Evolutionary conservation across 345 rosid genomes (phyloP).

Genomic region (Ceriops decandra): DNA sequence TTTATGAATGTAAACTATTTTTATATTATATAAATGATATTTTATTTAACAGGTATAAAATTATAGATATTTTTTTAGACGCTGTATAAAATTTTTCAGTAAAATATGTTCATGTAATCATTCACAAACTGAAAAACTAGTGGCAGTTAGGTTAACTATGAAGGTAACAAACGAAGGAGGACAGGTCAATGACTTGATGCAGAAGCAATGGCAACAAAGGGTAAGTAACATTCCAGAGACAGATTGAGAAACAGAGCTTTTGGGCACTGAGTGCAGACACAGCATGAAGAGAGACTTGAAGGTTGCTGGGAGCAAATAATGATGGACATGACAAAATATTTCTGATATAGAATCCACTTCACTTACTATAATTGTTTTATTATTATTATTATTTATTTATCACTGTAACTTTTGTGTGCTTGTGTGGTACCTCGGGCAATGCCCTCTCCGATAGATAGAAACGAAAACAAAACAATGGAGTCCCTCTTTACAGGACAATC

Average conservation of each 20-base stretch:
- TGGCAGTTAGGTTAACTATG: constrained; percentile 21
- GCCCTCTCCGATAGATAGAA: not conserved
- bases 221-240: not conserved
- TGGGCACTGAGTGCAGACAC: not conserved
- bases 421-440: constrained; percentile 21
- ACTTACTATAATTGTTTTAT: too few relatives aligned
- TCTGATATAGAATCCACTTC: too few relatives aligned
- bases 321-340: constrained; percentile 20
- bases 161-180: not conserved
- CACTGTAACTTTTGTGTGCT: constrained; percentile 21
- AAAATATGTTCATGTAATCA: too few relatives aligned
- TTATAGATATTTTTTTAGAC: too few relatives aligned
- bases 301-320: constrained; percentile 22
- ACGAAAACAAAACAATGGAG: constrained; percentile 7
- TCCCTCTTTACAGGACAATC: not conserved
- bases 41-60: too few relatives aligned
- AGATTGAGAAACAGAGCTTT: not conserved
- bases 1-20: too few relatives aligned
- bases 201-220: constrained; percentile 21
- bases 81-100: too few relatives aligned
- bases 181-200: constrained; percentile 13
- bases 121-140: not conserved
- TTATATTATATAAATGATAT: too few relatives aligned
- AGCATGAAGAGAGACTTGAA: constrained; percentile 23
- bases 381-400: too few relatives aligned